Conservation (phyloP, 2,329 filamentous ascomycete genomes). For the Claviceps pazoutovae region DNA sequence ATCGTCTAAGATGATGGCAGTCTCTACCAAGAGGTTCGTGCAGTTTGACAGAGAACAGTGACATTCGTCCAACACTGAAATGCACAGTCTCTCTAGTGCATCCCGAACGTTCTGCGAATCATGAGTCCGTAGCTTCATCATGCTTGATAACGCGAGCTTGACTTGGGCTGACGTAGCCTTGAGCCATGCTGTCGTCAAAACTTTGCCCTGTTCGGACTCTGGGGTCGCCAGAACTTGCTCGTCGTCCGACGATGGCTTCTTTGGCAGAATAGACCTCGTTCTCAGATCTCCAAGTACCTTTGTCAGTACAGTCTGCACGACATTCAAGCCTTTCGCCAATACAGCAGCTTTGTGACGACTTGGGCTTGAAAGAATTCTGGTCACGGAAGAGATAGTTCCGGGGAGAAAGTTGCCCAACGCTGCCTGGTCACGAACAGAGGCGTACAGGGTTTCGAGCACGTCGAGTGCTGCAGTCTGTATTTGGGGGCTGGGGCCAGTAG, state of each 20-base stretch:
- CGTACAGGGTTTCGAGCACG: constrained; percentile 48
- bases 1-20: constrained; percentile 54
- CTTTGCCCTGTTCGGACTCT: constrained; percentile 17
- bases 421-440: constrained; percentile 54
- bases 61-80: constrained; percentile 67
- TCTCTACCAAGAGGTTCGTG: constrained; percentile 62
- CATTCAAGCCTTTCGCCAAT: constrained; percentile 46
- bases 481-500: constrained; percentile 46
- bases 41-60: constrained; percentile 57
- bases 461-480: constrained; percentile 58
- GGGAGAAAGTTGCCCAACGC: constrained; percentile 77
- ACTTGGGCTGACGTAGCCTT: constrained; percentile 68
- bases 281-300: constrained; percentile 45
- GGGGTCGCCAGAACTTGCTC: constrained; percentile 13
- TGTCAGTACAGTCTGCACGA: constrained; percentile 40
- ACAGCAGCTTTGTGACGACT: constrained; percentile 43
- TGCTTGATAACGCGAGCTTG: constrained; percentile 64
- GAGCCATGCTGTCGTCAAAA: constrained; percentile 50
- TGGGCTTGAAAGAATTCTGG: constrained; percentile 58
- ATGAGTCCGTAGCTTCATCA: constrained; percentile 63
- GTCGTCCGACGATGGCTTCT: constrained; percentile 7
- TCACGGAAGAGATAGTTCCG: constrained; percentile 69
- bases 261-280: constrained; percentile 31
- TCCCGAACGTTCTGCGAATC: constrained; percentile 53
- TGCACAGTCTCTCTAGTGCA: constrained; percentile 56